Evolutionary conservation across 2,329 filamentous ascomycete genomes (phyloP), one percentile per base, ranked within the genome.

Genomic region (Penicillium sp.): DNA sequence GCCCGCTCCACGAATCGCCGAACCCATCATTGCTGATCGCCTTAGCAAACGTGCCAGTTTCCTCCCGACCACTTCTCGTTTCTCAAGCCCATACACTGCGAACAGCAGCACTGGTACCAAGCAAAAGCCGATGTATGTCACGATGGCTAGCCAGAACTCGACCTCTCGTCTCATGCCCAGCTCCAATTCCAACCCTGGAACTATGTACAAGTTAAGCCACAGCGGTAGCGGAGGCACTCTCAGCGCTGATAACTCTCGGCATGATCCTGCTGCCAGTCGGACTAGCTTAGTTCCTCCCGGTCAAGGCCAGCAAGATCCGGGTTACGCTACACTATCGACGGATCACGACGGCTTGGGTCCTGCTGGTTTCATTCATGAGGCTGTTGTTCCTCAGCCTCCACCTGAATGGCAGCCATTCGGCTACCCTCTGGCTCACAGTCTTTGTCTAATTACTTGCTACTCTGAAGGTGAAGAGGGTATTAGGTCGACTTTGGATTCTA

Each of bases 401-500:
- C 88, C 93, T 3, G 94, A 99, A 75, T 99, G 93, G 89, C 93
- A 97, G 78, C 94, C 94, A 0, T 97, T 96, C 72, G 94, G 93
- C 1, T 99, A 91, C 74, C 94, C 96, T 15, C 81, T 99, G 64
- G 94, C 93, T 47, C 94, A 99, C 76, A 84, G 90, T 0, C 92
- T 99, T 71, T 97, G 93, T 75, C 78, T 99, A 64, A 93, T 99
- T 50, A 99, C 96, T 27, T 92, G 92, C 19, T 99, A 99, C 75
- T 99, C 94, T 0, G 94, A 99, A 79, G 94, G 94, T 64, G 91
- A 89, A 63, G 89, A 96, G 59, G 94, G 93, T 70, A 85, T 99
- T 55, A 89, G 94, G 48, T 96, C 93, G 0, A 99, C 94, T 0
- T 80, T 99, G 29, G 93, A 99, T 77, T 99, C 94, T 0, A 89